Evolutionary conservation across 2,329 filamentous ascomycete species (phyloP), one percentile per base, ranked within the genome.

Genomic region (Clarireedia paspali): DNA sequence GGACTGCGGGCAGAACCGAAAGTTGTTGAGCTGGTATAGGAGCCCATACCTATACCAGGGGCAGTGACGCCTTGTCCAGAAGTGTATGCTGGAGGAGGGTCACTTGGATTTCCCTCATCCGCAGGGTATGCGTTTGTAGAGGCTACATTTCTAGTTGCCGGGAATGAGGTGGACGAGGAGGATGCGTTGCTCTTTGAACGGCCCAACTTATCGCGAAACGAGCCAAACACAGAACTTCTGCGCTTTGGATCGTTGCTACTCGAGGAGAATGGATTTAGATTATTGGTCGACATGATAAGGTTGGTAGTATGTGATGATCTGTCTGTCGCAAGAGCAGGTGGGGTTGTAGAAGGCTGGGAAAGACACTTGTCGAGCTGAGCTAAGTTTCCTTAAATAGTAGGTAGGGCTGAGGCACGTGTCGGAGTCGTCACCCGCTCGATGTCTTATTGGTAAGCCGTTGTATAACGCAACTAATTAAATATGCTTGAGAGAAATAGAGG

Each of bases 321-420:
- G 36, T 5, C 17, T 49, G 24, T 36, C 38, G 24, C 24, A 55
- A 50, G 44, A 50, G 52, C 26, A 55, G 52, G 52, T 49, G 52
- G 52, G 46, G 46, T 38, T 36, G 10, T 42, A 20, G 5, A n/a
- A 42, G 17, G 9, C 17, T 17, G 17, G 39, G 39, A 20, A 42
- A 42, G n/a, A 42, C 17, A 42, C 39, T 42, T 14, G 56, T 58
- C 39, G 59, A 59, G 5, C 57, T 61, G 17, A 63, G 57, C 45
- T 51, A 40, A n/a, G 12, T 36, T 45, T 6, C 17, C n/a, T 38
- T 20, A 38, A 27, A 15, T 17, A n/a, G 42, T 27, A 44, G 17
- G 12, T 36, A 42, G 39, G 24, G 38, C 30, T 50, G 53, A 27
- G 20, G n/a, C 23, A 50, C 39, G 50, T 55, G 2, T 47, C 20